A percentile compares a stretch with the other conserved stretches of the same genome.
Evolutionary conservation across 75 land plant species (phyloP).

Genomic region (Isoetes taiwanensis): DNA sequence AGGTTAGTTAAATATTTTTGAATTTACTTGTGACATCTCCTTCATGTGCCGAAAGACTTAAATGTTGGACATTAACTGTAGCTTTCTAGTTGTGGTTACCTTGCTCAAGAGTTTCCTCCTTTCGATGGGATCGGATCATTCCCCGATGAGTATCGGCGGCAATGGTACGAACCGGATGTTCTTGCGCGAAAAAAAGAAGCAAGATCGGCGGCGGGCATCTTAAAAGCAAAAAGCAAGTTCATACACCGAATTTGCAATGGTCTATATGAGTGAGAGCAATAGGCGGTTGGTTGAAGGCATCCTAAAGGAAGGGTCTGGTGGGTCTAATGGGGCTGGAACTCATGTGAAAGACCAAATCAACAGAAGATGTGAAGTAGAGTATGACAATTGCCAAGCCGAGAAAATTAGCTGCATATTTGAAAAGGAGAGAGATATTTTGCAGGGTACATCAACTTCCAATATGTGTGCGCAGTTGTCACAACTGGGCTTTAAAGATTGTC

Average conservation of each 20-base stretch:
- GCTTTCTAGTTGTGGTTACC: no score
- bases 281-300: slow-evolving; percentile 23
- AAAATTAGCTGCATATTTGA: no score
- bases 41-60: no score
- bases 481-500: slow-evolving; percentile 21
- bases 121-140: slow-evolving; percentile 22
- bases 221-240: slow-evolving; percentile 12
- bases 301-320: background rate
- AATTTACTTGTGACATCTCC: no score
- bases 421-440: no score
- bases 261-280: slow-evolving; percentile 27
- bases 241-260: slow-evolving; percentile 19
- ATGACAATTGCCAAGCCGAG: no score
- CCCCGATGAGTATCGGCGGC: slow-evolving; percentile 26
- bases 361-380: no score
- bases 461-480: slow-evolving; percentile 8
- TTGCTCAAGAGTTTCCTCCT: background rate
- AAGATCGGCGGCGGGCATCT: background rate
- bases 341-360: background rate
- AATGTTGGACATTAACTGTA: no score
- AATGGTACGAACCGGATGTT: slow-evolving; percentile 17
- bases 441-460: no score
- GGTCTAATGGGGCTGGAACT: background rate
- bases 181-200: slow-evolving; percentile 16
- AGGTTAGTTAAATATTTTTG: no score